phyloP scores from a whole-genome alignment of 257 asterid species.

The Ligustrum vulgare region DNA sequence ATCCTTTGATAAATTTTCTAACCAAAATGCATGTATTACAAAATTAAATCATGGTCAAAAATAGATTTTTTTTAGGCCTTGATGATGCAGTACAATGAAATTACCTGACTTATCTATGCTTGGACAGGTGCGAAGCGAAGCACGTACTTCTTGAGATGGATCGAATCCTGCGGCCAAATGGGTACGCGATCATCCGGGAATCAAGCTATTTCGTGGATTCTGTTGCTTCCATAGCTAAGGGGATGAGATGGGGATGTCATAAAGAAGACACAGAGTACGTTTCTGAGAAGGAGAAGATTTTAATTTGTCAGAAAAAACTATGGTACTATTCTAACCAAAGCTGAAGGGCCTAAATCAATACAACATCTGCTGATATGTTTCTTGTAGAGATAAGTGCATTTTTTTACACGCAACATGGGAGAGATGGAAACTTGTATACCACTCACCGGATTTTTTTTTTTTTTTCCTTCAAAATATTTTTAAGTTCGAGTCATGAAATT shows the following conservation, averaged over 20 bases:
- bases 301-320: slow-evolving; percentile 96
- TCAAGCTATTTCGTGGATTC: slow-evolving; percentile 69
- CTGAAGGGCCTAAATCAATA: slow-evolving; percentile 33
- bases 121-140: slow-evolving; percentile 89
- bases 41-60: too few relatives aligned
- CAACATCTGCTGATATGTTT: slow-evolving; percentile 15
- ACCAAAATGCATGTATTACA: not conserved
- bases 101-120: not conserved
- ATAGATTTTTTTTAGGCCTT: not conserved
- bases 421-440: slow-evolving; percentile 9
- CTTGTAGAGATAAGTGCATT: slow-evolving; percentile 32
- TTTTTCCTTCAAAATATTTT: slow-evolving; percentile 5
- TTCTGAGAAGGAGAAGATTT: slow-evolving; percentile 62
- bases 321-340: slow-evolving; percentile 79
- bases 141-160: slow-evolving; percentile 93
- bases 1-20: not conserved
- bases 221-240: slow-evolving; percentile 69
- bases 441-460: too few relatives aligned
- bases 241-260: slow-evolving; percentile 90
- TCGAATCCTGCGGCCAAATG: slow-evolving; percentile 84
- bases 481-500: slow-evolving; percentile 22
- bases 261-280: slow-evolving; percentile 77
- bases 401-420: slow-evolving; percentile 31
- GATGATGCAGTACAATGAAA: not conserved
- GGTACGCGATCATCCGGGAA: slow-evolving; percentile 80